Percentiles rank a stretch among this genome's conserved stretches.
These are phyloP conservation scores for Tricharina praecox DNA, from an alignment of 495 filamentous ascomycete genomes.

Conservation along the genomic window DNA sequence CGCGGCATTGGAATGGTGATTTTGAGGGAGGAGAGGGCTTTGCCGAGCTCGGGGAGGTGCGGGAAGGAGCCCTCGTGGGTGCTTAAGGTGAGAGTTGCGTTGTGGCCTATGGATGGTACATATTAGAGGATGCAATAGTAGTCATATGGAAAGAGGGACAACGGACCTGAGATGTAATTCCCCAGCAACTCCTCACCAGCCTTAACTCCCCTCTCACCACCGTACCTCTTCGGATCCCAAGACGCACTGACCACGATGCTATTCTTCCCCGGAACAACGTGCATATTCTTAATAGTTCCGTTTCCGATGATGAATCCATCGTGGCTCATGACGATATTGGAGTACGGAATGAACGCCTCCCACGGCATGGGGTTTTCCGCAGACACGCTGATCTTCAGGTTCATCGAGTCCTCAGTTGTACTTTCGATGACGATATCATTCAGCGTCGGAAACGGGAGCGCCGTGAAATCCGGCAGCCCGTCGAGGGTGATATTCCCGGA, in stretches of 20 bases:
- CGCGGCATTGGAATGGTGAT: constrained; percentile 54
- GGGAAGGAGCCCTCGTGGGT: constrained; percentile 57
- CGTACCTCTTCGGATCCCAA: constrained; percentile 51
- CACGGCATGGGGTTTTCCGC: constrained; percentile 83
- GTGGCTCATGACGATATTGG: constrained; percentile 55
- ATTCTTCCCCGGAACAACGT: constrained; percentile 52
- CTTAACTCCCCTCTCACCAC: constrained; percentile 40
- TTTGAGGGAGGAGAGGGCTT: constrained; percentile 48
- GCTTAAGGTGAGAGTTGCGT: constrained; percentile 58
- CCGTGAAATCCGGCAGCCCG: constrained; percentile 42
- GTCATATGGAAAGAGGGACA: neutral
- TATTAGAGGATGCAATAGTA: neutral
- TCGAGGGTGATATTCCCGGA: constrained; percentile 75
- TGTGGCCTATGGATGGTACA: constrained; percentile 36
- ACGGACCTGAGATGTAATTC: constrained; percentile 68
- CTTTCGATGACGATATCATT: constrained; percentile 43
- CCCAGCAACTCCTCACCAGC: constrained; percentile 60
- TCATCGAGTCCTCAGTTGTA: constrained; percentile 51
- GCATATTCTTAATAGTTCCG: constrained; percentile 42
- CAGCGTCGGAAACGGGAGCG: constrained; percentile 19
- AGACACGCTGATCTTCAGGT: constrained; percentile 51
- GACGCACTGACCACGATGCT: constrained; percentile 46
- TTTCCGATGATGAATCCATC: constrained; percentile 63
- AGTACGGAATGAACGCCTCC: constrained; percentile 57
- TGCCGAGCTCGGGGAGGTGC: constrained; percentile 50